Conservation (phyloP, 176 grass and related monocot species). For the Cenchrus fungigraminus region DNA sequence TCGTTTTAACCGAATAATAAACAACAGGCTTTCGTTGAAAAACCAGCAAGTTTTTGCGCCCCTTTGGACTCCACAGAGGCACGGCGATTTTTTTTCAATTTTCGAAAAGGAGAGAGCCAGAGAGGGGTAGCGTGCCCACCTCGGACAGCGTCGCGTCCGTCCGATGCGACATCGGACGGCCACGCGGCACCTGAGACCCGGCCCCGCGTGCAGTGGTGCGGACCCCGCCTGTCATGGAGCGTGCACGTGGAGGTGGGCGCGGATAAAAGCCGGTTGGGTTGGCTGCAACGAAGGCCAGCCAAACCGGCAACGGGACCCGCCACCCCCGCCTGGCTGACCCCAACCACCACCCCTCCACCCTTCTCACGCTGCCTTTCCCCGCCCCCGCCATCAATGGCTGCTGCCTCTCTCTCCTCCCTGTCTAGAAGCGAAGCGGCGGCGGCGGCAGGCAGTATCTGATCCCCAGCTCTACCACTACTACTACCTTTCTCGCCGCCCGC, state of each 20-base stretch:
- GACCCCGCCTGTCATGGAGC: not conserved
- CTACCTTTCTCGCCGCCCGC: not conserved
- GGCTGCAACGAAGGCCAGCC: not conserved
- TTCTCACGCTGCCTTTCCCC: not conserved
- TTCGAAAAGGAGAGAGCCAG: not conserved
- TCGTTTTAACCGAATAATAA: not conserved
- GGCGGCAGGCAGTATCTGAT: not conserved
- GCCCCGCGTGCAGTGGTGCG: not conserved
- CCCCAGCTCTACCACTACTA: not conserved
- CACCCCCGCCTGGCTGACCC: not conserved
- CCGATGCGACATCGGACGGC: not conserved
- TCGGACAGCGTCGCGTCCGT: not conserved
- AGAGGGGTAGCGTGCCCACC: not conserved
- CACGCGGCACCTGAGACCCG: not conserved
- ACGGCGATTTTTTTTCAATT: not conserved
- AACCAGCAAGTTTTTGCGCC: not conserved
- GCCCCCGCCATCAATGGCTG: conserved; percentile 50
- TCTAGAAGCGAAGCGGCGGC: conserved; percentile 11
- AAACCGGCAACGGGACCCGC: not conserved
- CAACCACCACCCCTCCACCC: not conserved
- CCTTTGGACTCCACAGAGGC: not conserved
- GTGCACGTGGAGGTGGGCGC: not conserved
- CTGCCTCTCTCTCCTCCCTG: not conserved
- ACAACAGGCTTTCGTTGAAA: not conserved
- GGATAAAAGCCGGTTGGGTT: not conserved